phyloP scores from a whole-genome alignment of 139 green algal species.

The Coelastrella sp. region DNA sequence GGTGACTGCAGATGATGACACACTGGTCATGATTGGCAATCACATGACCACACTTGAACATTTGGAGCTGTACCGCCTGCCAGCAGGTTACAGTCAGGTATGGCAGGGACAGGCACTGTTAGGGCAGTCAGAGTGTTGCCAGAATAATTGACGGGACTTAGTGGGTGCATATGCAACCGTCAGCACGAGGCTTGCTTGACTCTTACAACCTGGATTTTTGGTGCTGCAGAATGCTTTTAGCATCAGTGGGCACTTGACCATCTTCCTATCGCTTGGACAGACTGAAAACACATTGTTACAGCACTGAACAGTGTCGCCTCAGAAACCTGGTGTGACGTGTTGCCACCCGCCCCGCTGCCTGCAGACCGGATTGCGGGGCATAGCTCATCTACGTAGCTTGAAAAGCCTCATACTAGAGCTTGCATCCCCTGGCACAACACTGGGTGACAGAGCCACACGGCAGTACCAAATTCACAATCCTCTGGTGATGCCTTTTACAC shows the following conservation, averaged over 20 bases:
- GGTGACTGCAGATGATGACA: slow-evolving; percentile 11
- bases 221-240: no score
- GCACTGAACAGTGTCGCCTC: no score
- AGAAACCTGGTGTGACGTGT: neutral
- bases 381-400: neutral
- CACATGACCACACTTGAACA: slow-evolving; percentile 18
- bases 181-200: no score
- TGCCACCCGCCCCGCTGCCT: neutral
- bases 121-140: no score
- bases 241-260: no score
- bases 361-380: slow-evolving; percentile 1
- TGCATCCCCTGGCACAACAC: neutral
- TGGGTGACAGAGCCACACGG: neutral
- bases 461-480: neutral
- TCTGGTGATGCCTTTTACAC: neutral
- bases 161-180: no score
- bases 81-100: slow-evolving; percentile 25
- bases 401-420: neutral
- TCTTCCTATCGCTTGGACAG: no score
- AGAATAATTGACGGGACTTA: no score
- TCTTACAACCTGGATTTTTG: no score
- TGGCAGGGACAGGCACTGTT: no score
- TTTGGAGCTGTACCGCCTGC: slow-evolving; percentile 22
- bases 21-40: neutral
- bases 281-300: no score